phyloP scores from a whole-genome alignment of 306 rosid species.

The Quercus robur region DNA sequence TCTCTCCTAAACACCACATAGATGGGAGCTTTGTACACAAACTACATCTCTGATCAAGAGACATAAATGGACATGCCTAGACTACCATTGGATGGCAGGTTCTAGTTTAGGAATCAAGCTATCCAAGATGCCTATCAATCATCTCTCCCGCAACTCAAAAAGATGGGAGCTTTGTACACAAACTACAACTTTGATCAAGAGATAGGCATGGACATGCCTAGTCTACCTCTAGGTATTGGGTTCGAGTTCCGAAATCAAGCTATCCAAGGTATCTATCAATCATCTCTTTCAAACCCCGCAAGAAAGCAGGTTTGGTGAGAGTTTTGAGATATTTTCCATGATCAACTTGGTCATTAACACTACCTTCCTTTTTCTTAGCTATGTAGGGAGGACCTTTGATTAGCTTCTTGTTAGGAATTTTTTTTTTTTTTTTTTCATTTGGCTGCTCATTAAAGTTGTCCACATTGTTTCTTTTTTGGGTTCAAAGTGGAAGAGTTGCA shows the following conservation, averaged over 20 bases:
- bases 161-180: too few relatives aligned
- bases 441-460: not conserved
- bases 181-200: too few relatives aligned
- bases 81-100: too few relatives aligned
- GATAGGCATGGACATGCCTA: too few relatives aligned
- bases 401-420: not conserved
- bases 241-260: not conserved
- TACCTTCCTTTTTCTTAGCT: not conserved
- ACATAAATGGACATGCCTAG: too few relatives aligned
- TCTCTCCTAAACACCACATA: too few relatives aligned
- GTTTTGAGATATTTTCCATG: not conserved
- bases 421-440: not conserved
- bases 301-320: not conserved
- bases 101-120: too few relatives aligned
- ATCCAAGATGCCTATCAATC: too few relatives aligned
- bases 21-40: too few relatives aligned
- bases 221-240: too few relatives aligned
- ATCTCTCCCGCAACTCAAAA: too few relatives aligned
- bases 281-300: not conserved
- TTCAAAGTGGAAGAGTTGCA: not conserved
- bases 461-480: not conserved
- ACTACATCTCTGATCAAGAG: too few relatives aligned
- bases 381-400: not conserved
- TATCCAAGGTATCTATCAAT: not conserved
- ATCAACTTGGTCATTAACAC: not conserved